Base-by-base conservation (phyloP, 257 asterid genomes). In the Knoxia roxburghii region DNA sequence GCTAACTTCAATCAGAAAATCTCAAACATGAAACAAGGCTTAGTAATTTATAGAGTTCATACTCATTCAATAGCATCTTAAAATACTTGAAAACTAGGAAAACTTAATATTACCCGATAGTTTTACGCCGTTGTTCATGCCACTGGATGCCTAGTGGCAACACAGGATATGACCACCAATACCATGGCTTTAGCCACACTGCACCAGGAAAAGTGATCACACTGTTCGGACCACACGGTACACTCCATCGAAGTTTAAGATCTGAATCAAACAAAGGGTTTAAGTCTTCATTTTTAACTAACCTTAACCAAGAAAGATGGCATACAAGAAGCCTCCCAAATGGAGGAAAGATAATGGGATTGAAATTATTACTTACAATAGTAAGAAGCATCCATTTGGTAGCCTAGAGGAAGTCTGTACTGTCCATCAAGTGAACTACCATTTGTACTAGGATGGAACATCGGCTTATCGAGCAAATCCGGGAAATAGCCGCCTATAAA, bases 101-200 rank as follows among this genome's bases (percentile, higher is more conserved):
- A 37, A 37, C 65, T 37, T 5, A 23, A 60, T 39, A n/a, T 70
- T 76, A 91, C 98, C 98, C 98, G 14, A 91, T 77, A 64, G 95
- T 89, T 74, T 89, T 81, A 33, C 72, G 87, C 3, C 97, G 86
- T 33, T 81, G 83, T 65, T 78, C 73, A 58, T 89, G 98, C 98
- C 98, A 92, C 23, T 89, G 78, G 81, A 86, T 72, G 75, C 97
- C 98, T 0, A 92, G 64, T 4, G 98, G 98, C 49, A 92, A 87
- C 59, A 92, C 96, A 1, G 98, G 98, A 90, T 95, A 92, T 1
- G 98, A 87, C 98, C 98, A 92, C 98, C 98, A 89, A 66, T 89
- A 92, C 98, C 98, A 92, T 1, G 98, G 98, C 66, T 92, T 92
- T 54, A 92, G 63, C 90, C 97, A 92, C 4, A 86, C 76, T 24